These are phyloP conservation scores for Mycena polygramma DNA, from an alignment of 768 basidiomycete species.

Conservation along the genomic window DNA sequence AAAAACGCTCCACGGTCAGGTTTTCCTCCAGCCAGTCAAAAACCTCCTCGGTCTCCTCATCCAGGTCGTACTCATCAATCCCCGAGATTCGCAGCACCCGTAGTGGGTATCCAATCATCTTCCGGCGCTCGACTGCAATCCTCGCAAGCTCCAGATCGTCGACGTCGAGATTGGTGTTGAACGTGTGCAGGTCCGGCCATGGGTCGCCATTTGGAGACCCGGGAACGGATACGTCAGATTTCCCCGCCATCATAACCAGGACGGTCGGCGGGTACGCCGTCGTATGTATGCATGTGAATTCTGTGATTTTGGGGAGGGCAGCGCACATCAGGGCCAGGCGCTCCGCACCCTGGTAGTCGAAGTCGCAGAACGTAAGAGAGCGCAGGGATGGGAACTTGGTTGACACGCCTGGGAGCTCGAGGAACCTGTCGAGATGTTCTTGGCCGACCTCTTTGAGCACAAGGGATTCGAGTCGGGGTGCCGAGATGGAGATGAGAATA, in stretches of 20 bases:
- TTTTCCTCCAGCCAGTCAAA: constrained; percentile 29
- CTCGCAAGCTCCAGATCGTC: constrained; percentile 21
- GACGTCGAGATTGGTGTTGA: constrained; percentile 29
- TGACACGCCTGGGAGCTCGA: constrained; percentile 37
- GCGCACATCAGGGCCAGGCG: constrained; percentile 26
- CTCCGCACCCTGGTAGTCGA: constrained; percentile 43
- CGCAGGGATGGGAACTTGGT: constrained; percentile 51
- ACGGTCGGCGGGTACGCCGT: constrained; percentile 20
- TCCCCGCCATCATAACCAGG: constrained; percentile 30
- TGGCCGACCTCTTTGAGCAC: constrained; percentile 58
- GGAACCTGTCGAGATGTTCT: constrained; percentile 56
- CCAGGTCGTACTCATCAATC: constrained; percentile 7
- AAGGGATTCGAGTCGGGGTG: constrained; percentile 56
- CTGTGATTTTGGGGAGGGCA: constrained; percentile 27
- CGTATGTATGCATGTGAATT: constrained; percentile 32
- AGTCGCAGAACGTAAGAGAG: constrained; percentile 56
- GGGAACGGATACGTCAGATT: background rate
- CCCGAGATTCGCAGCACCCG: constrained; percentile 13
- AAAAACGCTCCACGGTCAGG: constrained; percentile 23
- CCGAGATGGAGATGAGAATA: constrained; percentile 53
- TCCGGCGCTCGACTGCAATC: constrained; percentile 25
- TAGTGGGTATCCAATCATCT: constrained; percentile 25
- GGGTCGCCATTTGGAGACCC: constrained; percentile 14
- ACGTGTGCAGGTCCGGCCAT: constrained; percentile 27
- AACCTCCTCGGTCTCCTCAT: constrained; percentile 31